Evolutionary conservation across 495 filamentous ascomycete genomes (phyloP).

Genomic region (Aspergillus baeticus): DNA sequence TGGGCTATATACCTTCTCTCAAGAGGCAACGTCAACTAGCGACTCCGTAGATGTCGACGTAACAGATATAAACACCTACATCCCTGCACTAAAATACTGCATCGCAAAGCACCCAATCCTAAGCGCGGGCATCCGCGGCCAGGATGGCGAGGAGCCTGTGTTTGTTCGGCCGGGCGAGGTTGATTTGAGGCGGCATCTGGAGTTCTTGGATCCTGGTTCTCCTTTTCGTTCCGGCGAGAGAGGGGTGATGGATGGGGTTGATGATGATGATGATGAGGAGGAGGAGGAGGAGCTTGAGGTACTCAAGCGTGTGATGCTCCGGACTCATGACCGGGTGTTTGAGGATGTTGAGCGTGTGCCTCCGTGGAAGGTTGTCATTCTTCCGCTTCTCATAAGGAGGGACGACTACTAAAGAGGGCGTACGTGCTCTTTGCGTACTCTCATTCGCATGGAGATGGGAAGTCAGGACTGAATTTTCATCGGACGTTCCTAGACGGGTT

Average conservation of each 20-base stretch:
- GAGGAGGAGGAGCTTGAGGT: neutral
- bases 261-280: neutral
- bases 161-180: slow-evolving; percentile 8
- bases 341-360: slow-evolving; percentile 13
- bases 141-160: slow-evolving; percentile 9
- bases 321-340: slow-evolving; percentile 14
- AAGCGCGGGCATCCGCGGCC: slow-evolving; percentile 8
- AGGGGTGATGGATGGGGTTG: no score
- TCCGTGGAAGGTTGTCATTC: slow-evolving; percentile 17
- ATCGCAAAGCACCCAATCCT: slow-evolving; percentile 16
- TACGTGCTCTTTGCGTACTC: slow-evolving; percentile 19
- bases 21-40: neutral
- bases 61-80: slow-evolving; percentile 1
- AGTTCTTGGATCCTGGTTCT: slow-evolving; percentile 8
- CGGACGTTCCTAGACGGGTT: slow-evolving; percentile 18
- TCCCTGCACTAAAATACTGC: slow-evolving; percentile 19
- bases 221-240: no score
- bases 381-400: slow-evolving; percentile 5
- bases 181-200: slow-evolving; percentile 13
- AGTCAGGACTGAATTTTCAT: slow-evolving; percentile 18
- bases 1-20: slow-evolving; percentile 10
- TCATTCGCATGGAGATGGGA: slow-evolving; percentile 20
- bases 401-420: slow-evolving; percentile 1
- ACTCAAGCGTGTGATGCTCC: slow-evolving; percentile 4
- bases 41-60: no score